Conservation (phyloP, 345 rosid genomes). For the Linum tenue region DNA sequence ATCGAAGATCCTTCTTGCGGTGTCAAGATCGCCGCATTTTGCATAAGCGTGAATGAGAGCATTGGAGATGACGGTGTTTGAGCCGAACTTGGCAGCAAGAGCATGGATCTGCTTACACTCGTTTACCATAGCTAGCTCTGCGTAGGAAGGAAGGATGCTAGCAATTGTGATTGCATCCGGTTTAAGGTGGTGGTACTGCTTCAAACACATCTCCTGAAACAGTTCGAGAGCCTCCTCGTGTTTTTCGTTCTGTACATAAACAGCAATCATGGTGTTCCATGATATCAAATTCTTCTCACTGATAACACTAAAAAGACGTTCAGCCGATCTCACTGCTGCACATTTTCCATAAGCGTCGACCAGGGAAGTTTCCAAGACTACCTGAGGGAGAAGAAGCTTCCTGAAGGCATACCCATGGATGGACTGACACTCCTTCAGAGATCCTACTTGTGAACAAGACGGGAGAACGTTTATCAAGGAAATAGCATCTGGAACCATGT, state of each 20-base stretch:
- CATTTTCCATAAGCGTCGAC: slow-evolving; percentile 57
- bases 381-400: slow-evolving; percentile 52
- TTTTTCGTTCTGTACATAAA: slow-evolving; percentile 42
- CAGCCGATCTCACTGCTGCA: slow-evolving; percentile 34
- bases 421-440: slow-evolving; percentile 32
- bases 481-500: slow-evolving; percentile 46
- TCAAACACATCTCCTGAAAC: slow-evolving; percentile 36
- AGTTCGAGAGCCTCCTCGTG: slow-evolving; percentile 39
- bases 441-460: slow-evolving; percentile 40
- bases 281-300: slow-evolving; percentile 46
- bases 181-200: slow-evolving; percentile 14
- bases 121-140: slow-evolving; percentile 39
- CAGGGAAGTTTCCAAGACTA: slow-evolving; percentile 57
- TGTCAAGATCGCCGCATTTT: slow-evolving; percentile 56
- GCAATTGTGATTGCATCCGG: slow-evolving; percentile 56
- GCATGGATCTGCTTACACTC: slow-evolving; percentile 55
- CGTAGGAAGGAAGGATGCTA: slow-evolving; percentile 57
- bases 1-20: slow-evolving; percentile 50
- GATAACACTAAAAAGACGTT: slow-evolving; percentile 35
- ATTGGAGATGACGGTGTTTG: slow-evolving; percentile 45
- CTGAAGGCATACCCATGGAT: slow-evolving; percentile 60
- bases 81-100: slow-evolving; percentile 28
- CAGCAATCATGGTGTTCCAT: slow-evolving; percentile 64
- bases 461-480: slow-evolving; percentile 62
- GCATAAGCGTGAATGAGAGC: slow-evolving; percentile 57